phyloP scores from a whole-genome alignment of 1,284 basidiomycete species.

The Boletellus deceptivus region DNA sequence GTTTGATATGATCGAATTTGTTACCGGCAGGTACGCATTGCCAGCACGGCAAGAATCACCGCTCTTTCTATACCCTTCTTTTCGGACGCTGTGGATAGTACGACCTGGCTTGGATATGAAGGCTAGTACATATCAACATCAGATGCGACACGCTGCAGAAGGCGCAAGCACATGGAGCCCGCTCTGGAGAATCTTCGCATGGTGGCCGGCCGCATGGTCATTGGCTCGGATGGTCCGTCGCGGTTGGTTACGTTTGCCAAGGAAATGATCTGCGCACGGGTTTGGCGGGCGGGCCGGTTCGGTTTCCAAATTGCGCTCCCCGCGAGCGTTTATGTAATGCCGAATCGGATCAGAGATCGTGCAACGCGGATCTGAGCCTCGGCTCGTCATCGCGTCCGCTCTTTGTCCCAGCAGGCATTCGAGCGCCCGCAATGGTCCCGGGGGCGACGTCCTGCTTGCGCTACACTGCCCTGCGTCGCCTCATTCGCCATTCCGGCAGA shows the following conservation, averaged over 20 bases:
- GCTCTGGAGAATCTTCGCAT: neutral
- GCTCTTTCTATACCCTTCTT: neutral
- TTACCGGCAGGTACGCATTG: neutral
- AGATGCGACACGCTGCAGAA: neutral
- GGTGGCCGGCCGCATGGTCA: no score
- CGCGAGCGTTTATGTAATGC: slow-evolving; percentile 11
- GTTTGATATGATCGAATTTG: slow-evolving; percentile 6
- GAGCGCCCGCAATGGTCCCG: neutral
- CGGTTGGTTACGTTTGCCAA: neutral
- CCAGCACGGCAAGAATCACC: neutral
- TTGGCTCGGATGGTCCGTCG: no score
- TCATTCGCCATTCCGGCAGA: no score
- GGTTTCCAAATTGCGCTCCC: slow-evolving; percentile 3
- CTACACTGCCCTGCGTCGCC: no score
- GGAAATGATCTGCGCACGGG: neutral
- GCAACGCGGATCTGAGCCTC: slow-evolving; percentile 1
- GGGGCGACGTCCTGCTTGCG: no score
- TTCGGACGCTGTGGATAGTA: slow-evolving; percentile 1
- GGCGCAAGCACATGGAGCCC: neutral
- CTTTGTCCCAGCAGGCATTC: slow-evolving; percentile 2
- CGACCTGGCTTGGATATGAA: neutral
- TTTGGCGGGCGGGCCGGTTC: slow-evolving; percentile 18
- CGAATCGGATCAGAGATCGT: no score
- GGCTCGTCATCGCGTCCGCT: slow-evolving; percentile 5
- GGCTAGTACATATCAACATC: neutral